Conservation (phyloP, 2,329 filamentous ascomycete species). For the Colletotrichum scovillei region DNA sequence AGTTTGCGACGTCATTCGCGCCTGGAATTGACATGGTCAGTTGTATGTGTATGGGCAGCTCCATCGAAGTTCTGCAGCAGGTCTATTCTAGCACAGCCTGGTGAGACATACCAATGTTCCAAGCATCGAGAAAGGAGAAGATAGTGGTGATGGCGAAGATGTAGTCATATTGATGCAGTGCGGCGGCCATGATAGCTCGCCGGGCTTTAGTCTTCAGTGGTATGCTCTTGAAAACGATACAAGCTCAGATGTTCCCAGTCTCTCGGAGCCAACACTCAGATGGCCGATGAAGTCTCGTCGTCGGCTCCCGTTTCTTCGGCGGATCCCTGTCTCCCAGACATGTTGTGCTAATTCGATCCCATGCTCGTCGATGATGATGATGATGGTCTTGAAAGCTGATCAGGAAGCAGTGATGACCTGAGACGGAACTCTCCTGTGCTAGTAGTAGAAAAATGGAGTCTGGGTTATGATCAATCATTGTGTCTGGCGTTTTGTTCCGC, state of each 20-base stretch:
- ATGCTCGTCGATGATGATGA: not conserved
- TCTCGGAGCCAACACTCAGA: not conserved
- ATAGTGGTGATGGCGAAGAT: slow-evolving; percentile 73
- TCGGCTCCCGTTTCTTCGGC: slow-evolving; percentile 6
- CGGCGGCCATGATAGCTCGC: slow-evolving; percentile 43
- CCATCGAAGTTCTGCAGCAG: slow-evolving; percentile 49
- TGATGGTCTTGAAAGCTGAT: too few relatives aligned
- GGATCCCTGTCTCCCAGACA: slow-evolving; percentile 13
- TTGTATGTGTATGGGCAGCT: slow-evolving; percentile 64
- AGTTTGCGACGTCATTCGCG: slow-evolving; percentile 63
- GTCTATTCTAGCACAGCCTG: slow-evolving; percentile 56
- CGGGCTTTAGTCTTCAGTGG: not conserved
- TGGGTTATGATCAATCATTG: not conserved
- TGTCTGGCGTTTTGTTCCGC: not conserved
- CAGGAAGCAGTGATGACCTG: too few relatives aligned
- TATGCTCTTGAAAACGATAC: not conserved
- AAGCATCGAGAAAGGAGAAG: slow-evolving; percentile 74
- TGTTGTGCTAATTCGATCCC: slow-evolving; percentile 2
- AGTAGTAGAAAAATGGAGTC: too few relatives aligned
- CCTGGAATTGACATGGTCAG: slow-evolving; percentile 41
- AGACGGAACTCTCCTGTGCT: not conserved
- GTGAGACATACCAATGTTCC: slow-evolving; percentile 75
- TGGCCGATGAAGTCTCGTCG: not conserved
- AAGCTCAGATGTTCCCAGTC: not conserved
- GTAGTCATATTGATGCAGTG: slow-evolving; percentile 68